Evolutionary conservation across 768 basidiomycete species (phyloP).

Genomic region (Mycena venus): DNA sequence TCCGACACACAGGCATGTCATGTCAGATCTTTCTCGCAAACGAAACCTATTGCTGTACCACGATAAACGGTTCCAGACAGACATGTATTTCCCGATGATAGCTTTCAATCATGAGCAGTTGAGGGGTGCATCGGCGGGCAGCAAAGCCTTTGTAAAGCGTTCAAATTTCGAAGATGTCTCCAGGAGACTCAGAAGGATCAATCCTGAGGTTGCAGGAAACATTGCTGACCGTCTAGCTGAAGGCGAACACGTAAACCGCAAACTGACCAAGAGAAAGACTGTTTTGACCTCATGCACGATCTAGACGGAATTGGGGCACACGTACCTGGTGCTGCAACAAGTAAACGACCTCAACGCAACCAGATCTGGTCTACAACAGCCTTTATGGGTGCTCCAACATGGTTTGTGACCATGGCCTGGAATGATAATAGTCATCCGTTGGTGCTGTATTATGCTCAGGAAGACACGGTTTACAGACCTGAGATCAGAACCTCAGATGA

Average conservation of each 20-base stretch:
- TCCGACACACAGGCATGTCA: background rate
- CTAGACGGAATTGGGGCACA: conserved; percentile 51
- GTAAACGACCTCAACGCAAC: conserved; percentile 44
- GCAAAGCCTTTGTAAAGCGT: conserved; percentile 44
- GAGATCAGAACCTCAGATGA: background rate
- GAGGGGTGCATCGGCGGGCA: conserved; percentile 39
- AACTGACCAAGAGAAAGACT: conserved; percentile 48
- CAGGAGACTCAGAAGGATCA: conserved; percentile 33
- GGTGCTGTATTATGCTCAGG: background rate
- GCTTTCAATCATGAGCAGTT: conserved; percentile 58
- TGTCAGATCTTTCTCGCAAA: conserved; percentile 40
- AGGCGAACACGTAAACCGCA: conserved; percentile 39
- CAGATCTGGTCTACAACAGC: conserved; percentile 48
- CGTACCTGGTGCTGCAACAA: conserved; percentile 42
- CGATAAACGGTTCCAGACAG: conserved; percentile 45
- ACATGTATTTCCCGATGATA: conserved; percentile 48
- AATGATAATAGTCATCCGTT: background rate
- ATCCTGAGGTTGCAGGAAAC: conserved; percentile 36
- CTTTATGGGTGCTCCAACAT: conserved; percentile 42
- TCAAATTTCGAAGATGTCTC: conserved; percentile 42
- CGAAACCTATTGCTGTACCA: conserved; percentile 45
- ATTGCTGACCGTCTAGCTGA: conserved; percentile 38
- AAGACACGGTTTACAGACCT: too few species aligned
- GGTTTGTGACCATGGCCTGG: background rate
- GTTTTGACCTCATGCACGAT: conserved; percentile 49